Evolutionary conservation across 352 stramenopile genomes (phyloP), one percentile per base, ranked within the genome.

Genomic region (Phytophthora cryptogea): DNA sequence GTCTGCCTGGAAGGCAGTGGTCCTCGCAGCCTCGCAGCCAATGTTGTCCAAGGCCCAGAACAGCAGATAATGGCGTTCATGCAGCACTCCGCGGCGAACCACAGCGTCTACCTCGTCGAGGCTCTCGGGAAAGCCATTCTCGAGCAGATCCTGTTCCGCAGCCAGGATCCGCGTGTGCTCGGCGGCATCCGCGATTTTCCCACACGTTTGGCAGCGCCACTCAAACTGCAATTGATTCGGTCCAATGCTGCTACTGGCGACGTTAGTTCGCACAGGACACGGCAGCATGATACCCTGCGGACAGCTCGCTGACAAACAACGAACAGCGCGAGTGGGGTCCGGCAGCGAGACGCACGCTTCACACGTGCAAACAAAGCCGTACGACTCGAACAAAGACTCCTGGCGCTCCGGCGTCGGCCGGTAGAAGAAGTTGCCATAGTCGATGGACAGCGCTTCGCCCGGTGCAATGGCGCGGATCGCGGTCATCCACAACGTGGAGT

Each of bases 381-480:
- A 89, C 33, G 78, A 80, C 52, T 88, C 75, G 32, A 79, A 48
- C 37, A 92, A 64, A 42, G 74, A 82, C 14, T 63, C 68, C 43
- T 80, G 68, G 11, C 83, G 79, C 58, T 92, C 83, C 0, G 66
- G 68, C 9, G 72, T 87, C 7, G 80, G 78, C 2, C 79, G 77
- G 68, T 89, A 92, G 56, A 89, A 89, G 49, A 89, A 89, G 56
- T 90, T 88, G 50, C 78, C 81, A 45, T 89, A 89, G 67, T 92
- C 83, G 48, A 92, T 89, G 23, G 83, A 90, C 20, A 92, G 65
- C 27, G 76, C 71, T 44, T 90, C 76, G 47, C 80, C 78, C 5
- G 70, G 70, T 9, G 67, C 73, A 17, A 92, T 86, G 14, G 74
- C 67, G n/a, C 76, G 70, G 57, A 90, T 89, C 43, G 83, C 80